phyloP scores from a whole-genome alignment of 192 early-diverging fungal genomes.

The Gryganskiella cystojenkinii region DNA sequence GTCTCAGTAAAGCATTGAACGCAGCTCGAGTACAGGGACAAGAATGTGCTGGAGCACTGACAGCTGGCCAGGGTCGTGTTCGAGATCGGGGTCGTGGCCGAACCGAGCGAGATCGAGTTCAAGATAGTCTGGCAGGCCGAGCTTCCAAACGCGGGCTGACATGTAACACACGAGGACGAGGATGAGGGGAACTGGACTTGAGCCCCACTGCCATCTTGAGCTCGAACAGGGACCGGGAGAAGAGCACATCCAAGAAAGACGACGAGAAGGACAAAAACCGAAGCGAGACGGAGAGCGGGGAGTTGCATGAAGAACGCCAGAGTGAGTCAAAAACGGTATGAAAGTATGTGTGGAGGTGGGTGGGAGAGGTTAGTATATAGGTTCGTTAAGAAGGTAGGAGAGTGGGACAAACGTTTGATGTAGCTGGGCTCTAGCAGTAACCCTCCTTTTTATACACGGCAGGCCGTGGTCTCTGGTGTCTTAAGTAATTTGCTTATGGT shows the following conservation, averaged over 20 bases:
- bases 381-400: too few species aligned
- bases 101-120: slow-evolving; percentile 15
- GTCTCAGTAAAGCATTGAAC: slow-evolving; percentile 44
- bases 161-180: slow-evolving; percentile 15
- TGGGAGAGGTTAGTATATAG: too few species aligned
- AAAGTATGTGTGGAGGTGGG: too few species aligned
- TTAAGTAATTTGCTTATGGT: too few species aligned
- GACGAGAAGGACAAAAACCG: neutral
- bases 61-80: slow-evolving; percentile 38
- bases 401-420: too few species aligned
- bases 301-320: too few species aligned
- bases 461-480: too few species aligned
- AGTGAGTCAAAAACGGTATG: too few species aligned
- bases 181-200: slow-evolving; percentile 27
- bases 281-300: too few species aligned
- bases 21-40: slow-evolving; percentile 24
- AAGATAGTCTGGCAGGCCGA: slow-evolving; percentile 29
- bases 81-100: slow-evolving; percentile 10
- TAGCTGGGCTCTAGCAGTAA: too few species aligned
- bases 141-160: slow-evolving; percentile 32
- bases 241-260: neutral
- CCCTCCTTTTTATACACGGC: too few species aligned
- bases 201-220: neutral
- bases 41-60: slow-evolving; percentile 33
- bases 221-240: slow-evolving; percentile 25